Percentiles rank a stretch among this genome's conserved stretches.
These are phyloP conservation scores for Plasmodium gonderi DNA, from an alignment of 169 alveolate genomes.

Conservation along the genomic window DNA sequence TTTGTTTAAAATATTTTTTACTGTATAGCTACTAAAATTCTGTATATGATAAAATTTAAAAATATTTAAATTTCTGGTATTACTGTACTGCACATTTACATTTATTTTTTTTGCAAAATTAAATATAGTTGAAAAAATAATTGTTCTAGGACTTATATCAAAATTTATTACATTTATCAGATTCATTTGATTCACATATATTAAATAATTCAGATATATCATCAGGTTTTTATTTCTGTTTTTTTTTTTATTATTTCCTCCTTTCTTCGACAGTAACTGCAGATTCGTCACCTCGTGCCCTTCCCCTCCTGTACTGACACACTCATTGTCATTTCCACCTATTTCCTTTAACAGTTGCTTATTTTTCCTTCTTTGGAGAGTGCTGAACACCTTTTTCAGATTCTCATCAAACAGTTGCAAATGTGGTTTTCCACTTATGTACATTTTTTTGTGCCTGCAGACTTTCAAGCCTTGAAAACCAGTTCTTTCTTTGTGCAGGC, in stretches of 20 bases:
- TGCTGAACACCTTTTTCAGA: background rate
- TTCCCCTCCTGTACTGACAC: background rate
- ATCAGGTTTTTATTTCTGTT: background rate
- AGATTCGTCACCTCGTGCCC: background rate
- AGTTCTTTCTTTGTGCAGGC: no score
- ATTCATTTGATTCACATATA: constrained; percentile 21
- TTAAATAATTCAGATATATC: constrained; percentile 22
- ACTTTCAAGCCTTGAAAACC: no score
- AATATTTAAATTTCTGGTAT: background rate
- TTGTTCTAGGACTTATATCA: background rate
- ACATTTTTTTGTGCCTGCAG: constrained; percentile 6
- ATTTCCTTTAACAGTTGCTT: background rate
- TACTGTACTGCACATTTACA: background rate
- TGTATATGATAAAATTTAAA: background rate
- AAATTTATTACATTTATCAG: constrained; percentile 4
- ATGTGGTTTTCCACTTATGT: constrained; percentile 66
- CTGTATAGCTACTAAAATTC: background rate
- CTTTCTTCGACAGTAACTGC: background rate
- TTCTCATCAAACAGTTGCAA: background rate
- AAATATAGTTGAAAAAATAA: constrained; percentile 28
- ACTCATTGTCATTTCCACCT: background rate
- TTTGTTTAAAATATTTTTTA: constrained; percentile 2
- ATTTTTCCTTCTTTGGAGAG: background rate
- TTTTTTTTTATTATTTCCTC: background rate
- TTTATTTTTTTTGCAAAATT: constrained; percentile 1